A percentile compares a stretch with the other conserved stretches of the same genome.
These are phyloP conservation scores for Cucurbita moschata DNA, from an alignment of 306 rosid species.

Conservation along the genomic window DNA sequence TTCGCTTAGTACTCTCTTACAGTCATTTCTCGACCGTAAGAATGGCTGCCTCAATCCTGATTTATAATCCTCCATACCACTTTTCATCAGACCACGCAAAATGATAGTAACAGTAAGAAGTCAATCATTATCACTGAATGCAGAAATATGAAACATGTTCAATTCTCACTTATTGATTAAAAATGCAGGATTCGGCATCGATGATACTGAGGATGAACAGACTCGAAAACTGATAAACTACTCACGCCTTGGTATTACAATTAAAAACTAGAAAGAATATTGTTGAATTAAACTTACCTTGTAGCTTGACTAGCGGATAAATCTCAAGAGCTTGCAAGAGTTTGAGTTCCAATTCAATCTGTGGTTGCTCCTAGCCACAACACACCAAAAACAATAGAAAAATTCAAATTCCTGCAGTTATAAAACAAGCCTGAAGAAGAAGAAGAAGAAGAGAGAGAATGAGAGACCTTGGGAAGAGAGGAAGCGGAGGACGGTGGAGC, in stretches of 20 bases:
- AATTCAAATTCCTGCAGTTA: neutral
- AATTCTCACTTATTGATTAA: neutral
- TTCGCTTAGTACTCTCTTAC: neutral
- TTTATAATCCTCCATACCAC: neutral
- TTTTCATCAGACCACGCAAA: neutral
- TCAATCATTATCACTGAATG: neutral
- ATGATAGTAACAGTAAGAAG: neutral
- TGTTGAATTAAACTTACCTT: constrained; percentile 26
- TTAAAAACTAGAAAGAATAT: neutral
- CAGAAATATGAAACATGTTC: neutral
- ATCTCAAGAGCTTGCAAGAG: constrained; percentile 67
- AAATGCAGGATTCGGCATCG: neutral
- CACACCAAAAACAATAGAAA: neutral
- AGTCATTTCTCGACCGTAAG: neutral
- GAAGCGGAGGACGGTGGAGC: constrained; percentile 95
- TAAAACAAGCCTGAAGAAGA: neutral
- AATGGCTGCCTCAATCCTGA: neutral
- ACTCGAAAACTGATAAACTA: neutral
- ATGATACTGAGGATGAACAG: neutral
- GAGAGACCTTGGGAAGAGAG: constrained; percentile 60
- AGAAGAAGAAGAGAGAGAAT: constrained; percentile 15
- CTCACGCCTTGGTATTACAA: neutral
- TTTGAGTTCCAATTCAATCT: constrained; percentile 78
- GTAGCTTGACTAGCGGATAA: constrained; percentile 64
- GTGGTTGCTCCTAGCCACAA: constrained; percentile 54